Conservation (phyloP, 768 basidiomycete genomes). For the Xerocomellus dryophilus region DNA sequence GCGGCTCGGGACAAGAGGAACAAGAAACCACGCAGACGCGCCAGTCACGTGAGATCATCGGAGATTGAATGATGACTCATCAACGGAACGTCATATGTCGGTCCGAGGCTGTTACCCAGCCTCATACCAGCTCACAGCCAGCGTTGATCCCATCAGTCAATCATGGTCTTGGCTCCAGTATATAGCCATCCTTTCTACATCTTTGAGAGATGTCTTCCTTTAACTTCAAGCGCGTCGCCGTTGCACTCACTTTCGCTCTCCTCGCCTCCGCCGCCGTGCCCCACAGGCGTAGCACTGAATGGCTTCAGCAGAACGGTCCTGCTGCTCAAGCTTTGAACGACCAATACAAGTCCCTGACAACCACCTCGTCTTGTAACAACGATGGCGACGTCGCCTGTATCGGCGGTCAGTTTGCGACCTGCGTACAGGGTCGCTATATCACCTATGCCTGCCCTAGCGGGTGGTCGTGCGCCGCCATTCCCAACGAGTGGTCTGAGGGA, state of each 20-base stretch:
- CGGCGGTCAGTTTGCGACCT: conserved; percentile 12
- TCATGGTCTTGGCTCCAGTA: not conserved
- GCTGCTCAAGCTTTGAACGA: conserved; percentile 25
- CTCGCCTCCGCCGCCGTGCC: conserved; percentile 21
- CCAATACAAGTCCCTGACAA: conserved; percentile 14
- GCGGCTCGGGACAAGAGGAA: conserved; percentile 3
- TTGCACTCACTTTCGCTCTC: conserved; percentile 14
- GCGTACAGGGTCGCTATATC: conserved; percentile 12
- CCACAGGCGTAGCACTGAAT: conserved; percentile 15
- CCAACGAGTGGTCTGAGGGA: conserved; percentile 22
- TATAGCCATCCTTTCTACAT: conserved; percentile 10
- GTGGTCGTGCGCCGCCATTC: conserved; percentile 25
- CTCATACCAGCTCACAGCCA: too few relatives aligned
- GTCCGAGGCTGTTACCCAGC: too few relatives aligned
- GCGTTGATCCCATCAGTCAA: not conserved
- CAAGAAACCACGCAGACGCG: conserved; percentile 27
- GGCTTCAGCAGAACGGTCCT: conserved; percentile 26
- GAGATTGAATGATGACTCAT: conserved; percentile 4
- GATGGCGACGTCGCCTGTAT: conserved; percentile 20
- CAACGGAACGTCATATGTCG: too few relatives aligned
- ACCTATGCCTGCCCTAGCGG: conserved; percentile 7
- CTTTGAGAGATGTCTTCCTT: conserved; percentile 18
- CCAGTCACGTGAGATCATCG: conserved; percentile 25
- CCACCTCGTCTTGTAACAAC: conserved; percentile 16
- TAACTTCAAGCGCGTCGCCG: conserved; percentile 14